These are phyloP conservation scores for Termitomyces sp. DNA, from an alignment of 768 basidiomycete species.

Conservation along the genomic window DNA sequence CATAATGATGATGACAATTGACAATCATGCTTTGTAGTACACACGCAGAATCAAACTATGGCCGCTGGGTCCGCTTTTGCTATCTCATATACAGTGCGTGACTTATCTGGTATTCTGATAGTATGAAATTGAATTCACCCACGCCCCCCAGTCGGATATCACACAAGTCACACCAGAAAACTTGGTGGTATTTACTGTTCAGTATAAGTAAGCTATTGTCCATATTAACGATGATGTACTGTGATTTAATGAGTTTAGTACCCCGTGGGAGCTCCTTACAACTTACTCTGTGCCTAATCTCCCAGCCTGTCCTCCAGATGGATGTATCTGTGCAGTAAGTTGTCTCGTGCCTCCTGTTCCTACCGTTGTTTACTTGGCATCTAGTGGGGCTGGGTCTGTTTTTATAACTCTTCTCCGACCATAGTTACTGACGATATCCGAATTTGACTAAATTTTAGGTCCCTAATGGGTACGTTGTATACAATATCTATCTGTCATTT, in stretches of 20 bases:
- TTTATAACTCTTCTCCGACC: neutral
- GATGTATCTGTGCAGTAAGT: constrained; percentile 49
- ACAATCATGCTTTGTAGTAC: constrained; percentile 29
- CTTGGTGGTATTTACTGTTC: constrained; percentile 46
- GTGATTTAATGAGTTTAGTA: constrained; percentile 23
- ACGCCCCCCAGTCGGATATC: constrained; percentile 36
- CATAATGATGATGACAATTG: neutral
- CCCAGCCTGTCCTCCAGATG: constrained; percentile 43
- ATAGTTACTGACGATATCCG: neutral
- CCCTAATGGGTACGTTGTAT: constrained; percentile 30
- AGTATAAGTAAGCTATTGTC: constrained; percentile 31
- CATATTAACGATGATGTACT: neutral
- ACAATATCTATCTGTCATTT: neutral
- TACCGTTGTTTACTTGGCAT: constrained; percentile 1
- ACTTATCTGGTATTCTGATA: neutral
- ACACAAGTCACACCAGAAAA: constrained; percentile 41
- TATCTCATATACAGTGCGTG: constrained; percentile 42
- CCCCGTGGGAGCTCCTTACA: constrained; percentile 45
- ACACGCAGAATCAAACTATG: constrained; percentile 44
- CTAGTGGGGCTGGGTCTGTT: constrained; percentile 48
- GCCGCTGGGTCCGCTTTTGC: constrained; percentile 53
- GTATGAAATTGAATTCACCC: neutral
- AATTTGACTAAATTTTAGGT: constrained; percentile 18
- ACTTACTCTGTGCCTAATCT: constrained; percentile 44
- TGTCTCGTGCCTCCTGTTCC: neutral